Conservation (phyloP, 768 basidiomycete genomes). For the Tephrocybe rancida region DNA sequence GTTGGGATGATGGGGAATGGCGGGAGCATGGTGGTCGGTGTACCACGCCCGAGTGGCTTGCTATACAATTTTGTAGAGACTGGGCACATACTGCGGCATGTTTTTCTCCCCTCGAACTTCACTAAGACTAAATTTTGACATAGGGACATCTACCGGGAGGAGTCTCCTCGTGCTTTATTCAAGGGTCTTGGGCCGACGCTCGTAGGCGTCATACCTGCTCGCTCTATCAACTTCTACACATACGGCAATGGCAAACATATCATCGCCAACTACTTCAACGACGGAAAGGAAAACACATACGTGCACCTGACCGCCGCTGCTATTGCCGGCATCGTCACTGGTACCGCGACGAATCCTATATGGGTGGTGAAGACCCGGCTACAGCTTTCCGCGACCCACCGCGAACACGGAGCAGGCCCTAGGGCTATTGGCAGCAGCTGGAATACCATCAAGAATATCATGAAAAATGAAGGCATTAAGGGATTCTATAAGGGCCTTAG, state of each 20-base stretch:
- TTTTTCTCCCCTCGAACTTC: not conserved
- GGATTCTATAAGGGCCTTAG: conserved; percentile 96
- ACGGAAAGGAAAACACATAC: conserved; percentile 77
- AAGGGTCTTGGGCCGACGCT: conserved; percentile 94
- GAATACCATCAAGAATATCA: conserved; percentile 69
- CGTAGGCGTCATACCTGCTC: conserved; percentile 92
- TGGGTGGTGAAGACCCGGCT: conserved; percentile 99
- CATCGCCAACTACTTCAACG: conserved; percentile 81
- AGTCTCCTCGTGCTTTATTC: conserved; percentile 89
- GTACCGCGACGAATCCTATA: conserved; percentile 94
- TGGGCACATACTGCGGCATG: conserved; percentile 80
- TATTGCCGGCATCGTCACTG: conserved; percentile 81
- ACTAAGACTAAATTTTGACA: not conserved
- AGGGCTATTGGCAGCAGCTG: conserved; percentile 54
- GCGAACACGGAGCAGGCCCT: conserved; percentile 12
- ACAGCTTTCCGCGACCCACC: conserved; percentile 61
- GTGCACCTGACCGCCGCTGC: conserved; percentile 90
- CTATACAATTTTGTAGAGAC: conserved; percentile 97
- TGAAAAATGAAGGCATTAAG: conserved; percentile 76
- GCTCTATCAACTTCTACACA: conserved; percentile 97
- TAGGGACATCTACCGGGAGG: conserved; percentile 86
- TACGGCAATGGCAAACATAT: conserved; percentile 96
- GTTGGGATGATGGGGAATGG: conserved; percentile 40
- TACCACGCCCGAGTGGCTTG: conserved; percentile 52
- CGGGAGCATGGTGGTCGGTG: conserved; percentile 36